Base-by-base conservation (phyloP, 1,284 basidiomycete species). In the Anthracocystis walkeri region DNA sequence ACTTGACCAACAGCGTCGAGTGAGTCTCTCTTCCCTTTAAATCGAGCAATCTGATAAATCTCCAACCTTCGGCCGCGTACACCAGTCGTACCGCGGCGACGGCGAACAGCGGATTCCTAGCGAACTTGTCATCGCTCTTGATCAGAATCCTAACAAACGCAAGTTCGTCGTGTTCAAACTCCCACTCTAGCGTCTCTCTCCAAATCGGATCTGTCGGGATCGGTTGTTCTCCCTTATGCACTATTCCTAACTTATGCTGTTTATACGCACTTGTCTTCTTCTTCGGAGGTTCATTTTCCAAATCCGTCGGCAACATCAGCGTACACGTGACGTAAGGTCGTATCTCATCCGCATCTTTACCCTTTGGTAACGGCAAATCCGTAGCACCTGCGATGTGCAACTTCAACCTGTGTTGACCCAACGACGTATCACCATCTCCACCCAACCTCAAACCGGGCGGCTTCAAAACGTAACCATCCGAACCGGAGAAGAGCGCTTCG, bases 401-500 rank as follows among this genome's bases (percentile, higher is more conserved):
- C 11, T 38, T 73, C 10, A 82, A 58, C 33, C 48, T 51, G 12
- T 68, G 64, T 5, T 58, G 56, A 25, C 78, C 79, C 21, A 76
- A 57, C 3, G 63, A 53, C 12, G 65, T 67, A 23, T 78, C 62
- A 77, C 72, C 73, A 68, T 78, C 57, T 4, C 66, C 56, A 27
- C 62, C 67, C 56, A 72, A 18, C 46, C 82, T 63, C 62, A 85
- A 55, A 65, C 78, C 31, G 84, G 75, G 60, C 3, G 87, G 90
- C 74, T 90, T 90, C 46, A 87, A 82, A 0, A 90, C 88, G 88
- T 88, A 91, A 0, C 90, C 90, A 4, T 85, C 80, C 2, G 87
- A 89, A 0, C 89, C 90, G 0, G 87, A 87, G 77, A 91, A 91
- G 87, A 91, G 87, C 0, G 88, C 90, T 78, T 90, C 90, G 69